Evolutionary conservation across 2,329 filamentous ascomycete genomes (phyloP), one percentile per base, ranked within the genome.

Genomic region (Trichophyton schoenleinii): DNA sequence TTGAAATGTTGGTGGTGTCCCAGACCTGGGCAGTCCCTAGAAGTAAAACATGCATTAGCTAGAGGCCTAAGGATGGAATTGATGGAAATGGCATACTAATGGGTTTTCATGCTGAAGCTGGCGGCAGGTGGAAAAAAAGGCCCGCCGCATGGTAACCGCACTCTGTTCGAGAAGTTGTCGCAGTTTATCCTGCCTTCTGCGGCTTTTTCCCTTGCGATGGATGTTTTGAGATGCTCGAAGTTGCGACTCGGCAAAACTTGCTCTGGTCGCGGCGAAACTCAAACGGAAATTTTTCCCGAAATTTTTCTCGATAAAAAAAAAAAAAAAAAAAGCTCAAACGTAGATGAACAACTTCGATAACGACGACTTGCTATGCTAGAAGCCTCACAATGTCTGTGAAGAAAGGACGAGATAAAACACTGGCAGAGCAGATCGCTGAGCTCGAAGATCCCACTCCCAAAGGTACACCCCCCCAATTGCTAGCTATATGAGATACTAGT

Each of bases 21-120:
- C 91, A 20, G 87, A 88, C 64, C 86, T 84, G 20, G 92, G 92
- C 15, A 97, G 83, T 28, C 92, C 92, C 91, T 96, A 61, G 2
- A 58, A 53, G 60, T 34, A 38, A 38, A 38, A 38, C 34, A 38
- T 13, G 11, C 15, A 7, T 44, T 11, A 28, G 49, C n/a, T 36
- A 11, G 49, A 36, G 25, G 25, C 9, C 13, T 36, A 36, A 58
- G 11, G 36, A 13, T 22, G 2, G 57, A 49, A 31, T 36, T 3
- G 28, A n/a, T 3, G 34, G 5, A 36, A 3, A 25, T n/a, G 42
- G 64, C 67, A 68, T 77, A 95, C 91, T 71, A 96, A 75, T 3
- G 91, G 91, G 67, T 96, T 96, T 67, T 96, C 91, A 85, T 96
- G 91, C 60, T 78, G 79, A 36, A 87, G 72, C 13, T 68, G 66